Evolutionary conservation across 1,284 basidiomycete species (phyloP), one percentile per base, ranked within the genome.

Genomic region (Athelia sp.): DNA sequence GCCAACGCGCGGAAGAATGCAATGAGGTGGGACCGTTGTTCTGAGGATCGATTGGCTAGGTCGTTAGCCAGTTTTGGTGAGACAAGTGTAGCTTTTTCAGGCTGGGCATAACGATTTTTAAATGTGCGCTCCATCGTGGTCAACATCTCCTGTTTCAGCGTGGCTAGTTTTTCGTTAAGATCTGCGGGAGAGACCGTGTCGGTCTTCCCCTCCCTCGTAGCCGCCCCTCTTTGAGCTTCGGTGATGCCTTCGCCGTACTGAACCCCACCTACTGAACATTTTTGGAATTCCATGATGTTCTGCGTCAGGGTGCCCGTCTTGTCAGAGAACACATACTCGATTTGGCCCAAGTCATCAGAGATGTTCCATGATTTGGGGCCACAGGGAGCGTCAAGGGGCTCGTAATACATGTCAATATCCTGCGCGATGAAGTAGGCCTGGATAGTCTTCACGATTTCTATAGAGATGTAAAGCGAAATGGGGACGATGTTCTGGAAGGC

Each of bases 291-390:
- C 95, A 98, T 99, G 56, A 97, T 72, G 69, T 95, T 98, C 68
- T 98, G 93, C 2, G 94, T 97, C 49, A 97, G 81, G 1, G 94
- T 97, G 14, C 93, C 93, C 0, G 94, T 97, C 76, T 99, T 99
- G 80, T 99, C 95, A 4, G 91, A 94, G 70, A 98, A 98, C 58
- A 98, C 78, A 67, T 98, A 98, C 72, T 97, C 95, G 68, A 98
- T 98, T 70, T 98, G 95, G 22, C 95, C 95, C 1, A 98, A 82
- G 68, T 98, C 95, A 64, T 98, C 95, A 2, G 93, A 96, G 58
- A 98, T 96, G 66, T 95, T 96, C 95, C 95, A 98, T 13, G 93
- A 96, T 71, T 98, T 98, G 38, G 95, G 93, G 3, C 94, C 84
- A 59, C 94, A 98, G 0, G 92, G 75, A 0, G 91, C 87, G 65